Base-by-base conservation (phyloP, 1,139 yeast species). In the Candida tropicalis region DNA sequence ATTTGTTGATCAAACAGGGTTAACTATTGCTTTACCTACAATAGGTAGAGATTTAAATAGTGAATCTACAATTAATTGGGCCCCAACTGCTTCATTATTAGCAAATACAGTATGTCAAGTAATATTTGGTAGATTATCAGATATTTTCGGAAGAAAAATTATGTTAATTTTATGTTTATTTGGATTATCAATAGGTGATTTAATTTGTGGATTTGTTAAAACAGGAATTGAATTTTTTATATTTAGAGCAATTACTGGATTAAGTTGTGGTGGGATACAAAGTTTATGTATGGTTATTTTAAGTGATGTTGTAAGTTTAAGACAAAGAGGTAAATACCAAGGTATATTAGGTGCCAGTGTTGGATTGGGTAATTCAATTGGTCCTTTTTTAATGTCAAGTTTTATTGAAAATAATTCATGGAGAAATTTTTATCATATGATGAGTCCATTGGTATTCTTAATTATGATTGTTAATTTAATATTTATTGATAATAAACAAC, bases 321-420 rank as follows among this genome's bases (percentile, higher is more conserved):
- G 68, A 46, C 68, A 70, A 48, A 58, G 79, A 50, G 77, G 77
- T 0, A 70, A 67, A 45, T 71, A 62, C 50, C 74, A 70, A 52
- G 77, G 77, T 1, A 68, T 70, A 33, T 62, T 77, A 26, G 82
- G 81, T 4, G 58, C 77, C 0, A 65, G 68, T 36, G 71, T 79
- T n/a, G 82, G 82, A 0, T 48, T 78, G 4, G 85, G 84, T 2
- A 75, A 74, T 51, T 77, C 77, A 0, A 46, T 75, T 5, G 84
- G 84, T 0, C 84, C 84, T 0, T 70, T 80, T 40, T 54, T 80
- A 9, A 79, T 79, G 49, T 77, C 80, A 17, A 76, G 71, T 0
- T 73, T 79, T 48, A 68, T 75, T 22, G 59, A 65, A 34, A 63
- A 64, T 45, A 59, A 58, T 13, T 49, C 66, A 22, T 81, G 86